A percentile compares a stretch with the other conserved stretches of the same genome.
Evolutionary conservation across 768 basidiomycete genomes (phyloP).

Genomic region (Hemileccinum impolitum): DNA sequence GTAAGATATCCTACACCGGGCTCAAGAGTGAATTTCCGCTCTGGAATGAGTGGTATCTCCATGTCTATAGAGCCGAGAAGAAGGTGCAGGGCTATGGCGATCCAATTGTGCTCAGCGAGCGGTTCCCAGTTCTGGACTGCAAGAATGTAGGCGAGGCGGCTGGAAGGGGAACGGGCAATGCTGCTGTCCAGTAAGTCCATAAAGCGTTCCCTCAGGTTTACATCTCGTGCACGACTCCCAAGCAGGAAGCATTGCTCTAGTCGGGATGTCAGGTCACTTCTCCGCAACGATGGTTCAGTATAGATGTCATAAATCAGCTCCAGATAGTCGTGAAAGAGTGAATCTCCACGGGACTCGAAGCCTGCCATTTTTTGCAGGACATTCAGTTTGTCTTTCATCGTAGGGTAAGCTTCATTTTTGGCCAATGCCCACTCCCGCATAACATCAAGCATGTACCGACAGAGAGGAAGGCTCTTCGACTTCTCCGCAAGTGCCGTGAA

Average conservation of each 20-base stretch:
- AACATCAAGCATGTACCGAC: constrained; percentile 82
- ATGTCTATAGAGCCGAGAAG: constrained; percentile 70
- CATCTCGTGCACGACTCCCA: constrained; percentile 83
- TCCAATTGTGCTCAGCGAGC: constrained; percentile 90
- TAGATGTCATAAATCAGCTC: constrained; percentile 94
- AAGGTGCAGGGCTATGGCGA: constrained; percentile 85
- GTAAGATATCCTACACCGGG: constrained; percentile 33
- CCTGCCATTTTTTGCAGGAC: constrained; percentile 84
- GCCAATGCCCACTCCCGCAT: constrained; percentile 88
- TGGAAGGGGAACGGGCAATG: constrained; percentile 77
- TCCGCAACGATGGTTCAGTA: constrained; percentile 76
- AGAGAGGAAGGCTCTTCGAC: constrained; percentile 75
- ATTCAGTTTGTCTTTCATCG: constrained; percentile 92
- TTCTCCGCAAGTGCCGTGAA: constrained; percentile 85
- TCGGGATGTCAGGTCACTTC: constrained; percentile 90
- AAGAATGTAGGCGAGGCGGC: constrained; percentile 83
- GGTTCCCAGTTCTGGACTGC: constrained; percentile 96
- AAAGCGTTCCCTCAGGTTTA: constrained; percentile 75
- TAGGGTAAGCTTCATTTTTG: constrained; percentile 81
- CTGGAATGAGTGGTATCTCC: constrained; percentile 39
- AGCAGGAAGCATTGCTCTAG: constrained; percentile 92
- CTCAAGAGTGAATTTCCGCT: constrained; percentile 39
- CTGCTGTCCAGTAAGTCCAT: constrained; percentile 87
- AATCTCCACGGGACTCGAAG: constrained; percentile 77
- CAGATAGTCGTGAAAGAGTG: constrained; percentile 78